Percentiles rank a stretch among this genome's conserved stretches.
These are phyloP conservation scores for Myxozyma melibiosi DNA, from an alignment of 805 yeast species.

Conservation along the genomic window DNA sequence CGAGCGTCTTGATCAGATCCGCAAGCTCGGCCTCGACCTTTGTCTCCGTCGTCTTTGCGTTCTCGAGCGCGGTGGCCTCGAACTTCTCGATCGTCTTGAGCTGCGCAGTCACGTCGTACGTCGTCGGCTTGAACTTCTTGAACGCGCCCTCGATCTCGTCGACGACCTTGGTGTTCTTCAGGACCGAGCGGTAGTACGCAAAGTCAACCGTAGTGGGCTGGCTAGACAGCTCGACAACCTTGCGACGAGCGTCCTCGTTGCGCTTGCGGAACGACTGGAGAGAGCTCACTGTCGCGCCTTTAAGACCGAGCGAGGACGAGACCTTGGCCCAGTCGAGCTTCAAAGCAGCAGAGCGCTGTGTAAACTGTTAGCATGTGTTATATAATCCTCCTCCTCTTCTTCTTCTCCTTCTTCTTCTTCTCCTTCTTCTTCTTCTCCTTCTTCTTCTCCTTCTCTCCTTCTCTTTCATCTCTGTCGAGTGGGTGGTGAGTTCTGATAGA, in stretches of 20 bases:
- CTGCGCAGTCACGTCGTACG: conserved; percentile 86
- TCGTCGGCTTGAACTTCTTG: conserved; percentile 74
- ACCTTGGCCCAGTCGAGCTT: conserved; percentile 96
- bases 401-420: background rate
- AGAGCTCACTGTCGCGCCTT: conserved; percentile 88
- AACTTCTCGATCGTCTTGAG: conserved; percentile 88
- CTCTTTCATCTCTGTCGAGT: background rate
- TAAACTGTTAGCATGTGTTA: background rate
- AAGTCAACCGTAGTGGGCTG: conserved; percentile 84
- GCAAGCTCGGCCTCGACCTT: conserved; percentile 83
- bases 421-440: background rate
- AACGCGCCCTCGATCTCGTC: conserved; percentile 79
- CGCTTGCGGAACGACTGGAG: conserved; percentile 95
- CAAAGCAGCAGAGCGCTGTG: conserved; percentile 50
- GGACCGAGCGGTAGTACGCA: conserved; percentile 69
- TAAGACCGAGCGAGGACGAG: conserved; percentile 81
- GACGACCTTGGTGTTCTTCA: conserved; percentile 80
- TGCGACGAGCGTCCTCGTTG: conserved; percentile 95
- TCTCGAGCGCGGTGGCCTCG: conserved; percentile 92
- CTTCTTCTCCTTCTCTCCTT: background rate
- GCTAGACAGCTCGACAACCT: conserved; percentile 65
- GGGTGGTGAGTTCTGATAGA: no score
- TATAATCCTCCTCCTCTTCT: background rate
- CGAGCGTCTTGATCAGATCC: conserved; percentile 83
- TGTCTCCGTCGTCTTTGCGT: conserved; percentile 90